Evolutionary conservation across 768 basidiomycete species (phyloP).

Genomic region (Lactarius akahatsu): DNA sequence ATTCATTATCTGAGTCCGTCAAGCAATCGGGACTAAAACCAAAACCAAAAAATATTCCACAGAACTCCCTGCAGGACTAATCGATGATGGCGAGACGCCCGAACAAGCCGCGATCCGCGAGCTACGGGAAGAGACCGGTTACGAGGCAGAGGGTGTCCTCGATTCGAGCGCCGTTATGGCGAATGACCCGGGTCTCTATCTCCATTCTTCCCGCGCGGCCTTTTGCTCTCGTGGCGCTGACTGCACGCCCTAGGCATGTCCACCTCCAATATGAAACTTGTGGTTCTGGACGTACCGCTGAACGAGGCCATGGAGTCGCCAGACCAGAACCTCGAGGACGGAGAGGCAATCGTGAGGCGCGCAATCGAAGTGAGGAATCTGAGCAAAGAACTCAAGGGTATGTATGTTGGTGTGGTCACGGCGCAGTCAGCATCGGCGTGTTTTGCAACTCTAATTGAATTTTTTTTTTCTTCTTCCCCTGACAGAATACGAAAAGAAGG

Average conservation of each 20-base stretch:
- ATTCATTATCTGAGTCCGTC: neutral
- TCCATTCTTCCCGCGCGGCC: slow-evolving; percentile 2
- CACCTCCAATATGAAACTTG: slow-evolving; percentile 89
- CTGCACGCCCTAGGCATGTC: slow-evolving; percentile 68
- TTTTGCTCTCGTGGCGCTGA: slow-evolving; percentile 17
- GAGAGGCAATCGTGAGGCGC: slow-evolving; percentile 77
- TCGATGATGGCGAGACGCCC: slow-evolving; percentile 82
- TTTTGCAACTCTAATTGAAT: slow-evolving; percentile 4
- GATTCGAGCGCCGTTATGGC: slow-evolving; percentile 64
- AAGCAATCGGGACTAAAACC: neutral
- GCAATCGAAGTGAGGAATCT: slow-evolving; percentile 70
- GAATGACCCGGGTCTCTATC: slow-evolving; percentile 62
- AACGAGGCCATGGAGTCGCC: slow-evolving; percentile 68
- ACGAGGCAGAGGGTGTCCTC: slow-evolving; percentile 60
- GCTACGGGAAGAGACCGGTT: slow-evolving; percentile 92
- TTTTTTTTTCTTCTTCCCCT: slow-evolving; percentile 7
- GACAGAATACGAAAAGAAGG: slow-evolving; percentile 60
- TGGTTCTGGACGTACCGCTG: slow-evolving; percentile 67
- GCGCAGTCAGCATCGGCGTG: neutral
- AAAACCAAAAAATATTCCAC: slow-evolving; percentile 9
- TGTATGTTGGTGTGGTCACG: slow-evolving; percentile 27
- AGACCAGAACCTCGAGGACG: slow-evolving; percentile 74
- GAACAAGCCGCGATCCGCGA: slow-evolving; percentile 84
- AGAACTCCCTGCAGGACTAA: slow-evolving; percentile 73
- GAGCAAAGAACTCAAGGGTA: slow-evolving; percentile 64